Conservation (phyloP, 768 basidiomycete genomes). For the Cyclocybe cylindracea region DNA sequence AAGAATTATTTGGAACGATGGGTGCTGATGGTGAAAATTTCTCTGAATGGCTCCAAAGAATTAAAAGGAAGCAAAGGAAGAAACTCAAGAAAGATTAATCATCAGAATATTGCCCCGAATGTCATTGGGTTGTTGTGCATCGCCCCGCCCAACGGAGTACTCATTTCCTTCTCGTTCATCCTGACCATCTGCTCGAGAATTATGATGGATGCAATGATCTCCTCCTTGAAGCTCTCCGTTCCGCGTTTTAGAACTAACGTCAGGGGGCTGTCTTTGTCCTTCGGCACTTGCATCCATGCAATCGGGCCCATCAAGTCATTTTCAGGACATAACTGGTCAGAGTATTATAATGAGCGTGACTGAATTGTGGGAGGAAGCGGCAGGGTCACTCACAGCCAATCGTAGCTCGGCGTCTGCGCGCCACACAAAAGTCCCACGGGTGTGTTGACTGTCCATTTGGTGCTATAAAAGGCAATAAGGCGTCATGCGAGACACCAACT, state of each 20-base stretch:
- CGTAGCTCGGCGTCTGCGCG: neutral
- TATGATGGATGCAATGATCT: slow-evolving; percentile 6
- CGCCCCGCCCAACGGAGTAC: neutral
- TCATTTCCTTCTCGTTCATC: neutral
- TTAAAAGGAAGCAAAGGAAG: no score
- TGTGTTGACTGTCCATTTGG: slow-evolving; percentile 4
- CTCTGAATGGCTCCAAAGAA: no score
- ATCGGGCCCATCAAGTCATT: slow-evolving; percentile 3
- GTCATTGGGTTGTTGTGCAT: no score
- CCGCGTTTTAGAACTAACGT: neutral
- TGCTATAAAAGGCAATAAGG: neutral
- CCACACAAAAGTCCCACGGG: slow-evolving; percentile 9
- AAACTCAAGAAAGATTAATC: no score
- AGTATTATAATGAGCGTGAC: neutral
- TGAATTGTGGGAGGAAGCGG: neutral
- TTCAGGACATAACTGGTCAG: slow-evolving; percentile 6
- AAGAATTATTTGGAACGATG: no score
- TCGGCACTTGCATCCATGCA: slow-evolving; percentile 6
- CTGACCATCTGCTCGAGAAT: slow-evolving; percentile 2
- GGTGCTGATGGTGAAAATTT: no score
- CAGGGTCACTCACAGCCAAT: slow-evolving; percentile 2
- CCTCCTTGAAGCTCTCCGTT: slow-evolving; percentile 5
- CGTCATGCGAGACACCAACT: no score
- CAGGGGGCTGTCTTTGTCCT: neutral
- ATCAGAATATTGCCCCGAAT: no score